Evolutionary conservation across 2,329 filamentous ascomycete species (phyloP), one percentile per base, ranked within the genome.

Genomic region (Aspergillus tubingensis): DNA sequence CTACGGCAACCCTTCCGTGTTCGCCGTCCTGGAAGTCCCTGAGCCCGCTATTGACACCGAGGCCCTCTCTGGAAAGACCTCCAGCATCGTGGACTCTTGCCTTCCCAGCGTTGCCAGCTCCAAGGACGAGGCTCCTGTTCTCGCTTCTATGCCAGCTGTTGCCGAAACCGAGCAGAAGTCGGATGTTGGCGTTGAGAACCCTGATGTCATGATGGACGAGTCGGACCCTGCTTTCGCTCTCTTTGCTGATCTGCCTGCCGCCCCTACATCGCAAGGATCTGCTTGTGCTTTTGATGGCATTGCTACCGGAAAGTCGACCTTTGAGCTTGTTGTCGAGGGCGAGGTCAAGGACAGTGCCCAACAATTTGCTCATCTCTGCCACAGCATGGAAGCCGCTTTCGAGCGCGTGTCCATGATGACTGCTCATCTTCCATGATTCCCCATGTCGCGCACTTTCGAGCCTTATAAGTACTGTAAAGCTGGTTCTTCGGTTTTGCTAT

Each of bases 11-110:
- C 71, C 78, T 8, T 70, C 78, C 13, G 76, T 82, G 52, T 96
- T 90, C 70, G 85, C 91, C 53, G 86, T 93, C 15, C 76, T 86
- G n/a, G 86, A 90, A 65, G 84, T 91, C 2, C 88, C 89, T 2
- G 84, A 88, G 66, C 80, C 89, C 25, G 69, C 75, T 47, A 82
- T 93, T 48, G 82, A 86, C 62, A 78, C 85, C 5, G 81, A 85
- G 23, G 72, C 83, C 23, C 81, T 95, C n/a, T 88, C 88, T 4
- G 90, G 90, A 70, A 95, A 95, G 83, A 78, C 83, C 0, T 84
- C 83, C 43, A 83, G 82, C 73, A 80, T 85, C 56, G 78, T 84
- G 8, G 81, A 80, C 57, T 69, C 72, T 39, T 62, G 65, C 50
- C 43, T 75, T 3, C 70, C 73, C 4, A 80, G 83, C 43, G 10